phyloP scores from a whole-genome alignment of 257 asterid genomes.

The Echites panduratus region DNA sequence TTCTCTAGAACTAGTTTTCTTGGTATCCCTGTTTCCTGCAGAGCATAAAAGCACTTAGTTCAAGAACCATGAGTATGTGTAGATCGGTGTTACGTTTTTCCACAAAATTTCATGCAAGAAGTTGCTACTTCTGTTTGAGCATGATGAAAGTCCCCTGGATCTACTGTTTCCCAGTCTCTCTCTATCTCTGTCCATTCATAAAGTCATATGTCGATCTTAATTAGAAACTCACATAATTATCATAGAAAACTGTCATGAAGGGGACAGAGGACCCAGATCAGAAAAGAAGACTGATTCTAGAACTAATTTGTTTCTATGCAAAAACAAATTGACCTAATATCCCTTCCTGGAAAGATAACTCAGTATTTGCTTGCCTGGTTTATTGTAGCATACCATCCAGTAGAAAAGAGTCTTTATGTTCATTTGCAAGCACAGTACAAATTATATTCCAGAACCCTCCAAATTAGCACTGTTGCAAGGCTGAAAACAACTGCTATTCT shows the following conservation, averaged over 20 bases:
- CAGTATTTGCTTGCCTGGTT: not conserved
- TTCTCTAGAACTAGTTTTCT: conserved; percentile 12
- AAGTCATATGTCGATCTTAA: too few relatives aligned
- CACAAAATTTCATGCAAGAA: not conserved
- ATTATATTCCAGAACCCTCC: not conserved
- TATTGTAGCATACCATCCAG: not conserved
- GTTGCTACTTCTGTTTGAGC: not conserved
- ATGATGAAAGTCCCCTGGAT: not conserved
- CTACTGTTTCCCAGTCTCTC: not conserved
- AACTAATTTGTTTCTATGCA: not conserved
- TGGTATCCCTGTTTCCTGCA: conserved; percentile 34
- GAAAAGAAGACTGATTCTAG: not conserved
- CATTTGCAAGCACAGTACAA: not conserved
- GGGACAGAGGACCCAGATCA: not conserved
- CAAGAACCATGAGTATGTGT: not conserved
- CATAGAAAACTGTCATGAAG: not conserved
- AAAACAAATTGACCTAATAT: not conserved
- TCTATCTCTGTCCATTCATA: not conserved
- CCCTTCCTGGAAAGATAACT: not conserved
- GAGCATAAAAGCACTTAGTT: conserved; percentile 17
- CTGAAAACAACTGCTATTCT: not conserved
- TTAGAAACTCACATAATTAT: not conserved
- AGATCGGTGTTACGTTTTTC: not conserved
- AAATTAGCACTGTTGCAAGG: not conserved
- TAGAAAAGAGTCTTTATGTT: not conserved